phyloP scores from a whole-genome alignment of 352 stramenopile species.

The Phytophthora pisi region DNA sequence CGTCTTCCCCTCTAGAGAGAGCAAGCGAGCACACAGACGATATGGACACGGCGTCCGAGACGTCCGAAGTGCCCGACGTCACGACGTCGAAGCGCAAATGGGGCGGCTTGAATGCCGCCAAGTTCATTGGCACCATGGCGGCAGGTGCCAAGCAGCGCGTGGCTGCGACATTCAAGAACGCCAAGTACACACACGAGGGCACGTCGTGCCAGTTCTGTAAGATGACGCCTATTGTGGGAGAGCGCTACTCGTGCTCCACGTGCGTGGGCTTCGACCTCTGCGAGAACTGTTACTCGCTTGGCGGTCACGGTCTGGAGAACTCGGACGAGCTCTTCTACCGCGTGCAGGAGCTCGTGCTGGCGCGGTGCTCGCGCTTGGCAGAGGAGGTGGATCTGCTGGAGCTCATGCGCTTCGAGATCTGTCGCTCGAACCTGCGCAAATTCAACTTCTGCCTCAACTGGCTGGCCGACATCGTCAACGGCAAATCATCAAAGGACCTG shows the following conservation, averaged over 20 bases:
- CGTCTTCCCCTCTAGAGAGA: slow-evolving; percentile 29
- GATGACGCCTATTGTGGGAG: slow-evolving; percentile 74
- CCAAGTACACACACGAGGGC: slow-evolving; percentile 75
- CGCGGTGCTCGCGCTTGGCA: slow-evolving; percentile 60
- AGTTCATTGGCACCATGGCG: slow-evolving; percentile 78
- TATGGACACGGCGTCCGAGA: slow-evolving; percentile 34
- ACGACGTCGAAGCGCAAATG: slow-evolving; percentile 51
- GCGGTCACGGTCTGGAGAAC: slow-evolving; percentile 83
- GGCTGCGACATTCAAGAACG: slow-evolving; percentile 65
- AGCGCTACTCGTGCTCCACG: slow-evolving; percentile 72
- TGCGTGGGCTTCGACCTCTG: slow-evolving; percentile 87
- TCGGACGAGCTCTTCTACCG: slow-evolving; percentile 87
- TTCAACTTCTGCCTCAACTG: slow-evolving; percentile 87
- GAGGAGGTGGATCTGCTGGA: slow-evolving; percentile 78
- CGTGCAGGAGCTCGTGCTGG: slow-evolving; percentile 77
- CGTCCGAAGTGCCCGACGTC: slow-evolving; percentile 22
- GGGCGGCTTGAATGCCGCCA: slow-evolving; percentile 62
- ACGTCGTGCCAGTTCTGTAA: slow-evolving; percentile 86
- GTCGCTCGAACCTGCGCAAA: slow-evolving; percentile 84
- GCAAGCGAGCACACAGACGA: slow-evolving; percentile 43
- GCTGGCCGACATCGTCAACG: slow-evolving; percentile 83
- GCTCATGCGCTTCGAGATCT: slow-evolving; percentile 88
- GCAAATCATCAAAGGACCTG: slow-evolving; percentile 74
- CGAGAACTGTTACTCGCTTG: slow-evolving; percentile 83
- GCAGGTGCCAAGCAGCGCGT: slow-evolving; percentile 73